Percentiles rank a stretch among this genome's conserved stretches.
Evolutionary conservation across 768 basidiomycete genomes (phyloP).

Genomic region (Naganishia kalamii): DNA sequence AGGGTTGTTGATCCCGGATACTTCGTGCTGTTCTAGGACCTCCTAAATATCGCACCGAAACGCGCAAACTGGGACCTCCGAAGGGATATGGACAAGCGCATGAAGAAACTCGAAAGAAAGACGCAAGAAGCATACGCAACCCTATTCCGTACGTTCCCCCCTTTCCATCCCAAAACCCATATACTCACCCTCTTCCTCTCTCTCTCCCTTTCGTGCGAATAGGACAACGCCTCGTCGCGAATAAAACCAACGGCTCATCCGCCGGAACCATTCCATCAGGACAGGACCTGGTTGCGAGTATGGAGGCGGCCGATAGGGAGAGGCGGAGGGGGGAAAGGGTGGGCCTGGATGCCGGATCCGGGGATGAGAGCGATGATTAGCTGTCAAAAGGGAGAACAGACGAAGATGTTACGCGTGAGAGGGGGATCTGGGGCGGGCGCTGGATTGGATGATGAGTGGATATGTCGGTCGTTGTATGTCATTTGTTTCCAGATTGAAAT

Average conservation of each 20-base stretch:
- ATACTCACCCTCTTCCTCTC: not conserved
- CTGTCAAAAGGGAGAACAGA: no score
- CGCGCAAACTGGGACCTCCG: slow-evolving; percentile 78
- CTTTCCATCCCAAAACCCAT: not conserved
- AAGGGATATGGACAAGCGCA: slow-evolving; percentile 65
- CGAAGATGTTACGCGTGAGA: no score
- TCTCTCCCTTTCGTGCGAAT: not conserved
- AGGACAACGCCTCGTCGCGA: slow-evolving; percentile 10
- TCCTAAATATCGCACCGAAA: slow-evolving; percentile 61
- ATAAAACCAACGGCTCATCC: slow-evolving; percentile 1
- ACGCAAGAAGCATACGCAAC: slow-evolving; percentile 89
- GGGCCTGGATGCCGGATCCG: not conserved
- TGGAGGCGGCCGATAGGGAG: slow-evolving; percentile 11
- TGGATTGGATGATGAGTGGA: no score
- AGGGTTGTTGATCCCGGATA: not conserved
- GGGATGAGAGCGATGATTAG: not conserved
- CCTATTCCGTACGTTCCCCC: slow-evolving; percentile 67
- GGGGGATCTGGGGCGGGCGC: no score
- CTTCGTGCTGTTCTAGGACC: slow-evolving; percentile 39
- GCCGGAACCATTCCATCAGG: slow-evolving; percentile 5
- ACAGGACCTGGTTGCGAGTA: slow-evolving; percentile 5
- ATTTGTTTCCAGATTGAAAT: no score
- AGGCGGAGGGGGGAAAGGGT: not conserved
- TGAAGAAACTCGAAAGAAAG: slow-evolving; percentile 74
- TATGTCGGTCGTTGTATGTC: no score